Base-by-base conservation (phyloP, 2,329 filamentous ascomycete genomes). In the Bipolaris bicolor region DNA sequence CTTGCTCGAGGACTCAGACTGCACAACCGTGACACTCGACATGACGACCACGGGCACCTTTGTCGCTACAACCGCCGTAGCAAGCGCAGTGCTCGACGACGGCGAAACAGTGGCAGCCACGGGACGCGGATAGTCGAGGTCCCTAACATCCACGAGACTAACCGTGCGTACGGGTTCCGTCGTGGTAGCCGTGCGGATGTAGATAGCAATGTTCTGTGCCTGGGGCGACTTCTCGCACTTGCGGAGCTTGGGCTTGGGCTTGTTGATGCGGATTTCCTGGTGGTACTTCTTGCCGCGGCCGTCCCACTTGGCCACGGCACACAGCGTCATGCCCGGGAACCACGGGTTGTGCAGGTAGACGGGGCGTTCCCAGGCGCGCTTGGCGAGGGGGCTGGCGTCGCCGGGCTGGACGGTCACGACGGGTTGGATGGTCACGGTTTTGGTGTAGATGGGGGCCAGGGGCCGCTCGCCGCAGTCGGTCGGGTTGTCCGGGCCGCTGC, bases 221-320 rank as follows among this genome's bases (percentile, higher is more conserved):
- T 24, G 1, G 1, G 22, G 40, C 20, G 40, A 43, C 20, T 20
- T 18, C 0, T 33, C 2, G 9, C 54, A 40, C 26, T 60, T 58
- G 7, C 62, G 40, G 15, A 59, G 9, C 10, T 58, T 31, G 9
- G 29, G 24, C 10, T 29, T n/a, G 26, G 52, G 24, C 24, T 62
- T 46, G 26, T 67, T 57, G 7, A 70, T 50, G 16, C 61, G 58
- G 29, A 70, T 49, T 22, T 65, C 63, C 13, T 43, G 40, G 2
- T 41, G 22, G 2, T 57, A 33, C 4, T 16, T 11, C 31, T 62
- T 57, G 34, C 64, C 61, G 10, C 59, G 59, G 37, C 66, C 63
- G 52, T 69, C 62, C 68, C 68, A 71, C 44, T 68, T 61, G 6
- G 66, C 65, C 11, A 63, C 53, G 24, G 61, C 63, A 31, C 68